These are phyloP conservation scores for Pseudopithomyces maydicus DNA, from an alignment of 2,329 filamentous ascomycete species.

Conservation along the genomic window DNA sequence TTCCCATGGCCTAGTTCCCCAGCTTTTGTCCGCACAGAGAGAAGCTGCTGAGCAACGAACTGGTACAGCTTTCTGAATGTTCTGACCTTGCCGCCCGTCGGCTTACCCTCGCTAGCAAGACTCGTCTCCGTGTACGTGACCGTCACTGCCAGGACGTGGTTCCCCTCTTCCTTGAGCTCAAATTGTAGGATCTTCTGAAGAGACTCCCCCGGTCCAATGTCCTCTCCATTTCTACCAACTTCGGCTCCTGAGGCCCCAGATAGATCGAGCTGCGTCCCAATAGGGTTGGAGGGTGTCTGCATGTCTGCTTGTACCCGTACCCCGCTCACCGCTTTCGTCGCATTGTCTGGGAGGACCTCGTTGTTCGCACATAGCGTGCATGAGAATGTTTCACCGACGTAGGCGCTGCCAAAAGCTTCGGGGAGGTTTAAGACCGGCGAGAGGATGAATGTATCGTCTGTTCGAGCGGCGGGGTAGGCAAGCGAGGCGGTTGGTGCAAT, in stretches of 20 bases:
- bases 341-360: conserved; percentile 59
- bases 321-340: conserved; percentile 65
- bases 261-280: conserved; percentile 63
- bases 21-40: conserved; percentile 90
- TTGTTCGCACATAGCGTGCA: conserved; percentile 98
- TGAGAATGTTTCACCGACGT: conserved; percentile 92
- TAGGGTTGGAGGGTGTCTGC: conserved; percentile 82
- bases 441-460: conserved; percentile 60
- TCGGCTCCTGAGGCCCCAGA: conserved; percentile 32
- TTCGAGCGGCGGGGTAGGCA: conserved; percentile 65
- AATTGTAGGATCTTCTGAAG: conserved; percentile 83
- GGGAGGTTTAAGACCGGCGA: conserved; percentile 77
- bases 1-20: conserved; percentile 61
- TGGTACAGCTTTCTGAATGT: conserved; percentile 97
- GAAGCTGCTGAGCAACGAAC: conserved; percentile 87
- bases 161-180: conserved; percentile 91
- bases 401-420: conserved; percentile 88
- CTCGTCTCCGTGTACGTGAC: conserved; percentile 91
- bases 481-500: conserved; percentile 66
- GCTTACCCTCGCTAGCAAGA: conserved; percentile 52
- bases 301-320: conserved; percentile 90
- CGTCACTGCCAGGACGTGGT: conserved; percentile 90
- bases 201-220: conserved; percentile 65
- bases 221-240: conserved; percentile 12
- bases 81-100: conserved; percentile 67